These are phyloP conservation scores for Cladorrhinum samala DNA, from an alignment of 495 filamentous ascomycete genomes.

Conservation along the genomic window DNA sequence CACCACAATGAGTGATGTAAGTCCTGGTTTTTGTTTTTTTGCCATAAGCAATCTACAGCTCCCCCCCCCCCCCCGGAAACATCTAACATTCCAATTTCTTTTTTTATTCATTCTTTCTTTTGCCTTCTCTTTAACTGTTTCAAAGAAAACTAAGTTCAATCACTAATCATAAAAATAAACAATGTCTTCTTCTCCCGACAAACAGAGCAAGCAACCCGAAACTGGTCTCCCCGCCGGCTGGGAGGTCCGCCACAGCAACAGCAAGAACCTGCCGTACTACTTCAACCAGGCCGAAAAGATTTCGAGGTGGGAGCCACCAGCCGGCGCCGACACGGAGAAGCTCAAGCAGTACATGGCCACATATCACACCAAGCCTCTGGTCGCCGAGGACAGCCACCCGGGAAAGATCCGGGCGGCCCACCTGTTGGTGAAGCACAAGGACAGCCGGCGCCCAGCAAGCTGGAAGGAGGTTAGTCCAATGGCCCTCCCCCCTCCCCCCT, in stretches of 20 bases:
- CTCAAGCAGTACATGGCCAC: slow-evolving; percentile 88
- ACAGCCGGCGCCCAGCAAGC: slow-evolving; percentile 79
- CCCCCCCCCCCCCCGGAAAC: not conserved
- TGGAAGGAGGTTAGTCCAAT: slow-evolving; percentile 64
- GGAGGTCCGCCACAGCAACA: slow-evolving; percentile 94
- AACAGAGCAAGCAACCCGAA: slow-evolving; percentile 46
- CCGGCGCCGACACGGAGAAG: slow-evolving; percentile 78
- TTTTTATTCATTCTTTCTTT: too few species aligned
- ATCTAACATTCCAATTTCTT: too few species aligned
- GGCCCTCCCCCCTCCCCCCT: not conserved
- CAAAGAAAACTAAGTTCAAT: too few species aligned
- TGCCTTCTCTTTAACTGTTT: too few species aligned
- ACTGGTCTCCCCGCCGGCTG: slow-evolving; percentile 80
- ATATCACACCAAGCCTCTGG: slow-evolving; percentile 51
- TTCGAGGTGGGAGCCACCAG: slow-evolving; percentile 90
- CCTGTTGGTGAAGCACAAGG: slow-evolving; percentile 84
- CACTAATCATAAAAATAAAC: too few species aligned
- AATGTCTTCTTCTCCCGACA: too few species aligned
- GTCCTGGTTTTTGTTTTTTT: too few species aligned
- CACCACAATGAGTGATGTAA: slow-evolving; percentile 15
- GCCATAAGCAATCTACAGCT: not conserved
- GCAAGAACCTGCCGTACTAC: slow-evolving; percentile 97
- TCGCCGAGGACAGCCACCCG: slow-evolving; percentile 43
- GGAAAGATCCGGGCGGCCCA: slow-evolving; percentile 92
- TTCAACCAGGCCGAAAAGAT: slow-evolving; percentile 78